Evolutionary conservation across 495 filamentous ascomycete genomes (phyloP).

Genomic region (Neurospora intermedia): DNA sequence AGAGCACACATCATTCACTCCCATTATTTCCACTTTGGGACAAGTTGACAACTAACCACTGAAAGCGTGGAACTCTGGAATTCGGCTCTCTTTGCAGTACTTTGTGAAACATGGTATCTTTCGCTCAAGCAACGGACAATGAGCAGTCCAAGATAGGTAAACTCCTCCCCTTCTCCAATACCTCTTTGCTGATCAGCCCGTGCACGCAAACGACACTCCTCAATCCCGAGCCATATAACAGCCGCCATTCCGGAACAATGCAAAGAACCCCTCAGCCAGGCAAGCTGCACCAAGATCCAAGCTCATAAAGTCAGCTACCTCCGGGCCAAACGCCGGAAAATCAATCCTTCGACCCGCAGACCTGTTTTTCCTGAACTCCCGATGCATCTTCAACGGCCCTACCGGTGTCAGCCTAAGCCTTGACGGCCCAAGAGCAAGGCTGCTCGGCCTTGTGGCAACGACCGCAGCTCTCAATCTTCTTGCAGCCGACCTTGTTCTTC

Average conservation of each 20-base stretch:
- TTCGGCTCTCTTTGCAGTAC: too few relatives aligned
- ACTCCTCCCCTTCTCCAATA: neutral
- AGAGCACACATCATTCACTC: too few relatives aligned
- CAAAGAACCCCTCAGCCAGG: neutral
- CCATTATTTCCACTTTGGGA: too few relatives aligned
- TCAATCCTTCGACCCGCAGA: too few relatives aligned
- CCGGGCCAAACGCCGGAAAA: neutral
- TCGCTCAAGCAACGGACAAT: neutral
- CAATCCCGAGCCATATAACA: neutral
- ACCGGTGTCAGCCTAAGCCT: neutral
- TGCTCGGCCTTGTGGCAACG: neutral
- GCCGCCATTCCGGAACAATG: neutral
- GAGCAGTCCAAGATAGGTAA: neutral
- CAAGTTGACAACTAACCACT: neutral
- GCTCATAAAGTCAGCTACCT: neutral
- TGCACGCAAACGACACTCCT: neutral
- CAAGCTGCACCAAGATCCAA: neutral
- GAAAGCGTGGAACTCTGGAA: too few relatives aligned
- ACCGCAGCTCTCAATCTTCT: neutral
- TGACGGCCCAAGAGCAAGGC: neutral
- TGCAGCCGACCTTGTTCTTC: neutral
- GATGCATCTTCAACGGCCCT: neutral
- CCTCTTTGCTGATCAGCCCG: neutral
- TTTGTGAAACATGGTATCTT: too few relatives aligned
- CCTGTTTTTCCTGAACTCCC: too few relatives aligned